phyloP scores from a whole-genome alignment of 2,329 filamentous ascomycete species.

The Cladosporium colombiae region DNA sequence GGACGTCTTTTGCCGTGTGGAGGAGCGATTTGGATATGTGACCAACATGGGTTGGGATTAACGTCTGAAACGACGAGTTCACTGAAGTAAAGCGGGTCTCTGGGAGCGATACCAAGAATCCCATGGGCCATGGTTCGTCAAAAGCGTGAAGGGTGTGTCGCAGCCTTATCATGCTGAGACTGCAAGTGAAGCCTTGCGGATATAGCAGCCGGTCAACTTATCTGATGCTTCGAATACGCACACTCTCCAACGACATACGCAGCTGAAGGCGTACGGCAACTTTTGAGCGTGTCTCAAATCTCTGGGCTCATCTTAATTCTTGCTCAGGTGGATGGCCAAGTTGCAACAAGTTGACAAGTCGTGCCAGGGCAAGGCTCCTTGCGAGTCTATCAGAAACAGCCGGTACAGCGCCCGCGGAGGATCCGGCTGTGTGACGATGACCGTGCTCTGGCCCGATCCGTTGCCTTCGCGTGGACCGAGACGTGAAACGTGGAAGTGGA shows the following conservation, averaged over 20 bases:
- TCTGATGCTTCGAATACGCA: background rate
- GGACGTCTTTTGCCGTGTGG: background rate
- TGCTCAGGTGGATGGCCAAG: background rate
- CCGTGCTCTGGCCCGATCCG: background rate
- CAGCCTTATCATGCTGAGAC: background rate
- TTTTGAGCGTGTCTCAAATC: background rate
- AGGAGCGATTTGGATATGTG: background rate
- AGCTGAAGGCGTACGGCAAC: background rate
- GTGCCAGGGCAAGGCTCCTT: background rate
- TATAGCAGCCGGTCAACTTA: background rate
- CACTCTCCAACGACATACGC: background rate
- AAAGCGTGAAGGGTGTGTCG: background rate
- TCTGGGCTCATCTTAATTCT: background rate
- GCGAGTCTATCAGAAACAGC: background rate
- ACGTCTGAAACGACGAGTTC: constrained; percentile 3
- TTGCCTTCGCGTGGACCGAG: background rate
- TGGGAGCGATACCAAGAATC: background rate
- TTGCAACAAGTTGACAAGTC: background rate
- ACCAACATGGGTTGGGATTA: background rate
- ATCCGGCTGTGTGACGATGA: background rate
- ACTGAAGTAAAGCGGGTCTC: background rate
- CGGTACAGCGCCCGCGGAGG: background rate
- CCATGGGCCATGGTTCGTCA: background rate
- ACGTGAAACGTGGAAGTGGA: background rate
- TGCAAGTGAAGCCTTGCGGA: background rate